These are phyloP conservation scores for Escallonia rubra DNA, from an alignment of 129 eudicot species.

Conservation along the genomic window DNA sequence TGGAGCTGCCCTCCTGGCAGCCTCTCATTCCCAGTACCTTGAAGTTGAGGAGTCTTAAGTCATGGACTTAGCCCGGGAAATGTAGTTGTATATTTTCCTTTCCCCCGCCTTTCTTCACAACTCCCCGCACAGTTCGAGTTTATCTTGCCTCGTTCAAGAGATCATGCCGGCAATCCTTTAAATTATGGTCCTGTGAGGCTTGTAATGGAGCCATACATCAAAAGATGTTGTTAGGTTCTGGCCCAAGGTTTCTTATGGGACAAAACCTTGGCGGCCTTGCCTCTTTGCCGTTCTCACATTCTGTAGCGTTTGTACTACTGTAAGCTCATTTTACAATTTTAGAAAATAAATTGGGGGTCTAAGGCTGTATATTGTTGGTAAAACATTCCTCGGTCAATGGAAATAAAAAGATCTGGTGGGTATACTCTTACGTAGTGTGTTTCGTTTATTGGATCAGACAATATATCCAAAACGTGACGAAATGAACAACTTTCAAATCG, in stretches of 20 bases:
- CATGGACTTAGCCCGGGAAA: conserved; percentile 11
- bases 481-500: too few relatives aligned
- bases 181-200: neutral
- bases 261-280: conserved; percentile 2
- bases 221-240: neutral
- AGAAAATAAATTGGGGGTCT: conserved; percentile 2
- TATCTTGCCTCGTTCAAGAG: neutral
- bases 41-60: conserved; percentile 41
- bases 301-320: neutral
- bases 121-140: neutral
- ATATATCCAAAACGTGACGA: too few relatives aligned
- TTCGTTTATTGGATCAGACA: too few relatives aligned
- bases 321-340: conserved; percentile 2
- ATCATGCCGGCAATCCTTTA: conserved; percentile 4
- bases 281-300: neutral
- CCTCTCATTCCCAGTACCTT: conserved; percentile 87
- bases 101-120: neutral
- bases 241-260: too few relatives aligned
- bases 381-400: neutral
- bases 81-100: conserved; percentile 8
- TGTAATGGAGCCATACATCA: neutral
- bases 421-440: too few relatives aligned
- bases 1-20: conserved; percentile 95
- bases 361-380: neutral
- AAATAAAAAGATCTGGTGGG: too few relatives aligned